Base-by-base conservation (phyloP, 2,329 filamentous ascomycete species). In the Xylariaceae sp. region DNA sequence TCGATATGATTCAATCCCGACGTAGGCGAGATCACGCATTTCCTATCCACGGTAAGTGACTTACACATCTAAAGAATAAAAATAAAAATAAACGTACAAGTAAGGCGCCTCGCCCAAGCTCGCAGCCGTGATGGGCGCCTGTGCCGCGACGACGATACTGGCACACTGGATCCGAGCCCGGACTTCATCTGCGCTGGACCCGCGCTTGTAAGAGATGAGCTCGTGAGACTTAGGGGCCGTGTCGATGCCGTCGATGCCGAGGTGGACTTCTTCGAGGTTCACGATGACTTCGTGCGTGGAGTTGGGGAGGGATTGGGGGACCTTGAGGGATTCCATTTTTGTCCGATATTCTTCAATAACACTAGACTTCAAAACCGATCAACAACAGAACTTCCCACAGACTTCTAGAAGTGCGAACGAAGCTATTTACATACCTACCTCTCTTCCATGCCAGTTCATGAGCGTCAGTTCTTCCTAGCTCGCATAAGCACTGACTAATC, bases 101-200 rank as follows among this genome's bases (percentile, higher is more conserved):
- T 67, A 61, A 8, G 64, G 65, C 11, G 65, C 66, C n/a, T 65
- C 62, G 30, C 65, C 65, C 48, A 68, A 45, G 50, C 64, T 68
- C 18, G 65, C 60, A 15, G 53, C 50, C 2, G 53, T 65, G 34
- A 67, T 64, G 47, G 35, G 17, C 8, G 57, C 37, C 39, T 67
- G 65, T 1, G 58, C 49, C 2, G 62, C 55, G 34, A 67, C 60
- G 7, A 67, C 55, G 51, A 68, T 62, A 39, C 65, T 68, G 4
- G 66, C 66, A 18, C 60, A 64, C 51, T 68, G 66, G 9, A 67
- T 59, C 7, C 66, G 64, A 13, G 57, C 17, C 5, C 62, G 56
- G 37, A 68, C 57, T 37, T 64, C 58, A 18, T 61, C 54, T 1
- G 65, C 4, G 18, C 53, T 45, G 10, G 54, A 34, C 30, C 64